Evolutionary conservation across 2,329 filamentous ascomycete species (phyloP), one percentile per base, ranked within the genome.

Genomic region (Epichloe gansuensis): DNA sequence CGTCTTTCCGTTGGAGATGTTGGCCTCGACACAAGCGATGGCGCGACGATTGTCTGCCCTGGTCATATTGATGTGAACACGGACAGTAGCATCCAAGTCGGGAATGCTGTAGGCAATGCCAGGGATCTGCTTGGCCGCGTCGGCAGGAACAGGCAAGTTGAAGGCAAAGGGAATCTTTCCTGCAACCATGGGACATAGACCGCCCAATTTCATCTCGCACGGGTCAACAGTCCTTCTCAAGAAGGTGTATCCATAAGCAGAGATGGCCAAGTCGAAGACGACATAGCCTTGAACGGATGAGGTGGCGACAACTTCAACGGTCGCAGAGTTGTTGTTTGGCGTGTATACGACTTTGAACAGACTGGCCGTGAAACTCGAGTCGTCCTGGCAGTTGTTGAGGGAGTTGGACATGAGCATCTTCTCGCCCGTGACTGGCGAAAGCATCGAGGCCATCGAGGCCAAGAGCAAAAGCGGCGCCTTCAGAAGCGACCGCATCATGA

Each of bases 101-200:
- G 90, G 90, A 43, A 97, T 85, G 49, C 78, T 84, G 71, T 93
- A 97, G 50, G 89, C 87, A 63, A 96, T 91, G 47, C 80, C 80
- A 53, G 90, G 90, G 61, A 97, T 82, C 51, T 78, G 68, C 25
- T 71, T 69, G 54, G 87, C 70, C 40, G 85, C 78, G 27, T 74
- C 71, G 12, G 68, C 59, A 9, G 73, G 69, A 47, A 93, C 70
- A 2, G 71, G 67, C 38, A 91, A 65, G 61, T 85, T 86, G 63
- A 89, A 89, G 36, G 62, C 76, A 62, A 95, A 77, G 51, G 85
- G 78, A 64, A 95, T 84, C 61, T 86, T 84, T 58, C 89, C 89
- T 8, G 88, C 81, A 57, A 81, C 85, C 89, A 96, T 95, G 53
- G 90, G 90, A 69, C 91, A 97, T 62, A 96, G 78, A 66, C 89